Conservation (phyloP, 805 yeast species). For the Brettanomyces nanus region DNA sequence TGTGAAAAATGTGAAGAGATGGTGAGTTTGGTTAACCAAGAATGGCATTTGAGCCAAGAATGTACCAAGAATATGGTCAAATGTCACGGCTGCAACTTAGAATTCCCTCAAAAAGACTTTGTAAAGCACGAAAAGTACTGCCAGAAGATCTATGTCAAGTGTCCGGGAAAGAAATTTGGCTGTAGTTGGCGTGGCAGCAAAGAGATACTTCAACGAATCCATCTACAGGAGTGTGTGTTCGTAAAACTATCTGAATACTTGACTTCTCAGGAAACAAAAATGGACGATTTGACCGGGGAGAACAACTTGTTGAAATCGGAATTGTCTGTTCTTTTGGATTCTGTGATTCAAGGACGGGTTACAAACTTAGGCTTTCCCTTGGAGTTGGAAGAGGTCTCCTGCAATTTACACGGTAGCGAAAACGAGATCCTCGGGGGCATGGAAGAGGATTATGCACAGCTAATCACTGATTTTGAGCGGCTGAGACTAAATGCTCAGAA, state of each 20-base stretch:
- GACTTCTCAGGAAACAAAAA: conserved; percentile 19
- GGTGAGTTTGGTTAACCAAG: conserved; percentile 24
- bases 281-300: conserved; percentile 26
- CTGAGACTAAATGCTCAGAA: conserved; percentile 34
- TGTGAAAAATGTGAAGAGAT: conserved; percentile 31
- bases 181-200: conserved; percentile 38
- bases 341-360: conserved; percentile 40
- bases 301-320: conserved; percentile 35
- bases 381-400: conserved; percentile 36
- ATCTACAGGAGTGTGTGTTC: conserved; percentile 22
- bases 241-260: conserved; percentile 21
- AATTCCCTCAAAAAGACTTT: conserved; percentile 31
- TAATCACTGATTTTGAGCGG: conserved; percentile 34
- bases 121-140: conserved; percentile 36
- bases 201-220: conserved; percentile 22
- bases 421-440: background rate
- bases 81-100: conserved; percentile 34
- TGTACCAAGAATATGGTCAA: conserved; percentile 33
- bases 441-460: background rate
- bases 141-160: conserved; percentile 29
- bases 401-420: background rate
- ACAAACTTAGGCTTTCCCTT: conserved; percentile 42
- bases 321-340: conserved; percentile 36
- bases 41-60: conserved; percentile 29
- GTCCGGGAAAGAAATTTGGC: conserved; percentile 42